phyloP scores from a whole-genome alignment of 2,329 filamentous ascomycete genomes.

The Chrysoporthe cubensis region DNA sequence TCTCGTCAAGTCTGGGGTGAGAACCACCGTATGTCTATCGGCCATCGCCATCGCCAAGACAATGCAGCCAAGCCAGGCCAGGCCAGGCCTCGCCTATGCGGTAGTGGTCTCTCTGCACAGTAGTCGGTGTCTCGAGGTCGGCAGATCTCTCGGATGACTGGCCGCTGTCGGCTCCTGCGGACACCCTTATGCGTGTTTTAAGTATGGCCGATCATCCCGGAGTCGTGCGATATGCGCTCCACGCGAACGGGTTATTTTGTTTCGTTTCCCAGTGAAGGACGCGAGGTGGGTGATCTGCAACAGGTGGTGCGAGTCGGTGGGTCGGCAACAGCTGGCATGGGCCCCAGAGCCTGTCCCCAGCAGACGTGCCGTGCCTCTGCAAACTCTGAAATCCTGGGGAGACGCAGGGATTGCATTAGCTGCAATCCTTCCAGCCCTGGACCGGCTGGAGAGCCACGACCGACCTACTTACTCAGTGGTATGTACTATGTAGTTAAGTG shows the following conservation, averaged over 20 bases:
- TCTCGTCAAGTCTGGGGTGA: not conserved
- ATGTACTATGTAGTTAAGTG: no score
- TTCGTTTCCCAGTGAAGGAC: constrained; percentile 14
- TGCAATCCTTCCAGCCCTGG: no score
- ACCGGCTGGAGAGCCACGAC: no score
- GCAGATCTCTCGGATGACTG: not conserved
- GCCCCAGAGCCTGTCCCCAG: not conserved
- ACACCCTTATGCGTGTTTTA: not conserved
- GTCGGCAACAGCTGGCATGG: not conserved
- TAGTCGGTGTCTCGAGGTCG: not conserved
- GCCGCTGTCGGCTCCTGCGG: not conserved
- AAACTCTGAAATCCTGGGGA: no score
- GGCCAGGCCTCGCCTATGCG: no score
- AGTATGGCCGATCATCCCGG: not conserved
- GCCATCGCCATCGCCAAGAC: not conserved
- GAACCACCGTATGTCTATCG: not conserved
- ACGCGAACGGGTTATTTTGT: constrained; percentile 2
- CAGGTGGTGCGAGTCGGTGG: constrained; percentile 7
- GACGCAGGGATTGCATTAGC: no score
- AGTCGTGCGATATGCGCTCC: not conserved
- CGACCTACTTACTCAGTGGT: no score
- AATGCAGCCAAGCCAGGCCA: no score
- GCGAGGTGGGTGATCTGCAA: not conserved
- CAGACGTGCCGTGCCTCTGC: not conserved
- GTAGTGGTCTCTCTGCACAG: not conserved